Evolutionary conservation across 2,329 filamentous ascomycete species (phyloP).

Genomic region (Aspergillus pseudotamarii): DNA sequence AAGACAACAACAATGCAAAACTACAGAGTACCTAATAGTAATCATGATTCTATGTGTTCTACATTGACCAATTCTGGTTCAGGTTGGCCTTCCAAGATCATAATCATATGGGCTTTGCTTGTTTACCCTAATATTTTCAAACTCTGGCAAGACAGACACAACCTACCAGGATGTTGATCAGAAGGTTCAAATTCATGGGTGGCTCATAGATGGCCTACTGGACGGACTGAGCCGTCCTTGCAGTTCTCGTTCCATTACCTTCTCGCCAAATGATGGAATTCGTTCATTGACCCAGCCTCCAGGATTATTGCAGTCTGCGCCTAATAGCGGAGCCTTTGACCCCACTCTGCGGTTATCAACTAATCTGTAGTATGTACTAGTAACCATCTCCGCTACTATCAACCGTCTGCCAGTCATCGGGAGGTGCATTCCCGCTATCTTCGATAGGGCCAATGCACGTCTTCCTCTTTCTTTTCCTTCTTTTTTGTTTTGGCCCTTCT

Average conservation of each 20-base stretch:
- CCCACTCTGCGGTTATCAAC: slow-evolving; percentile 29
- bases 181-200: neutral
- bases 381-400: slow-evolving; percentile 18
- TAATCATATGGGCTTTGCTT: neutral
- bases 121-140: neutral
- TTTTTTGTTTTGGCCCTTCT: neutral
- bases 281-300: slow-evolving; percentile 23
- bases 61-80: too few species aligned
- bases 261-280: slow-evolving; percentile 15
- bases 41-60: too few species aligned
- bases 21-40: too few species aligned
- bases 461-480: slow-evolving; percentile 10
- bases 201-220: neutral
- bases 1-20: neutral
- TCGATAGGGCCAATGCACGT: slow-evolving; percentile 26
- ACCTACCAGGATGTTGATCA: neutral
- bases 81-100: too few species aligned
- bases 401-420: slow-evolving; percentile 27
- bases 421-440: slow-evolving; percentile 24
- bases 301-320: slow-evolving; percentile 25
- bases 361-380: neutral
- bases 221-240: slow-evolving; percentile 7
- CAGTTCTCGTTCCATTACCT: slow-evolving; percentile 17
- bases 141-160: neutral
- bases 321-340: slow-evolving; percentile 23